phyloP scores from a whole-genome alignment of 2,329 filamentous ascomycete species.

The Cladosporium phlei region DNA sequence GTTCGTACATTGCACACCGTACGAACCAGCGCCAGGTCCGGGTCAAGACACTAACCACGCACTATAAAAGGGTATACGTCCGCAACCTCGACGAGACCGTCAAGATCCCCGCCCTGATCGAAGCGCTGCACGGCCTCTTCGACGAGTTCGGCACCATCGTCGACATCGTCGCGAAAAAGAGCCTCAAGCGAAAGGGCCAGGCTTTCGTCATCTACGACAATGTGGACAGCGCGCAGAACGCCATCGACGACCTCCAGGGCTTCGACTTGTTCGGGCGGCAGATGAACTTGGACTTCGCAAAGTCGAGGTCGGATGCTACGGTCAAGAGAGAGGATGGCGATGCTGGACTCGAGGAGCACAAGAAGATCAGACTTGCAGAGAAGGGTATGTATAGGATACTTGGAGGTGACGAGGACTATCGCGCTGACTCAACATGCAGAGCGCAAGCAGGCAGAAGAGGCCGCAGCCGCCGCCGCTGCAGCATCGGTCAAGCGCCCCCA shows the following conservation, averaged over 20 bases:
- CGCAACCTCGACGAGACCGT: slow-evolving; percentile 91
- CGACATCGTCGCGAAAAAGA: slow-evolving; percentile 83
- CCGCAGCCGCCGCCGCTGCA: slow-evolving; percentile 61
- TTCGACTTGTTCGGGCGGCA: slow-evolving; percentile 91
- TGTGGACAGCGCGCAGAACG: slow-evolving; percentile 70
- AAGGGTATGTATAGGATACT: slow-evolving; percentile 55
- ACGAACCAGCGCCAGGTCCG: slow-evolving; percentile 31
- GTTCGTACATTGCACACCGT: slow-evolving; percentile 41
- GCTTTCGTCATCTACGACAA: slow-evolving; percentile 89
- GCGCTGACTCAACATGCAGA: slow-evolving; percentile 40
- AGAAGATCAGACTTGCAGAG: slow-evolving; percentile 75
- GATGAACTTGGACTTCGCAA: slow-evolving; percentile 78
- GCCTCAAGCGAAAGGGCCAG: slow-evolving; percentile 88
- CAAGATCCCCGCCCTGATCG: slow-evolving; percentile 71
- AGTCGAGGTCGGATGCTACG: slow-evolving; percentile 80
- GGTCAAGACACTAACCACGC: slow-evolving; percentile 8
- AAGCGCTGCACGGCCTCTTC: slow-evolving; percentile 72
- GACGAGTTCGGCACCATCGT: slow-evolving; percentile 81
- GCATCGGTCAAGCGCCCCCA: slow-evolving; percentile 45
- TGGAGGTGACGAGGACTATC: neutral
- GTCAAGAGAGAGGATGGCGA: slow-evolving; percentile 67
- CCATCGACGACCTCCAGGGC: slow-evolving; percentile 83
- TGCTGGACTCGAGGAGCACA: slow-evolving; percentile 83
- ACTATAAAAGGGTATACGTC: slow-evolving; percentile 37
- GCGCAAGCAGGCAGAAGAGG: slow-evolving; percentile 76